Conservation (phyloP, 1,139 yeast species). For the Eremothecium sinecaudum region DNA sequence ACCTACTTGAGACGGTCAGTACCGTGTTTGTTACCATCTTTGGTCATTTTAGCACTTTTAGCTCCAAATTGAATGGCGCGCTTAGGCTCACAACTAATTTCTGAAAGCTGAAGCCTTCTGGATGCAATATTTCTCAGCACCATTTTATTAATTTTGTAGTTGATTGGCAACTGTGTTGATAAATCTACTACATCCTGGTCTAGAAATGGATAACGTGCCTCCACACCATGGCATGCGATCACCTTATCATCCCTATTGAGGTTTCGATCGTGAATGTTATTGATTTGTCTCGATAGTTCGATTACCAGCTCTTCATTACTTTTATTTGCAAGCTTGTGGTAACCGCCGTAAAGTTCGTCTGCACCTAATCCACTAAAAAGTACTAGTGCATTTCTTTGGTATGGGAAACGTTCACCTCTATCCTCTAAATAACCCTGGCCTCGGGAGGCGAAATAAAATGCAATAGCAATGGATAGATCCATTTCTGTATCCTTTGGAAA, state of each 20-base stretch:
- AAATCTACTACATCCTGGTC: slow-evolving; percentile 52
- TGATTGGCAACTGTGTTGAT: slow-evolving; percentile 45
- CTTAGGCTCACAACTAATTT: slow-evolving; percentile 69
- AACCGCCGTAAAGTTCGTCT: slow-evolving; percentile 91
- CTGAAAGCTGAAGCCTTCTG: slow-evolving; percentile 37
- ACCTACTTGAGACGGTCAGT: slow-evolving; percentile 25
- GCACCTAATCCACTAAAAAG: slow-evolving; percentile 94
- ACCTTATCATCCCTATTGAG: slow-evolving; percentile 89
- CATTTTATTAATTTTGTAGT: slow-evolving; percentile 51
- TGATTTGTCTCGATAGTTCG: slow-evolving; percentile 63
- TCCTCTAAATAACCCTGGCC: slow-evolving; percentile 36
- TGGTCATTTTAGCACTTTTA: slow-evolving; percentile 74
- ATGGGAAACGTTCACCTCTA: slow-evolving; percentile 20
- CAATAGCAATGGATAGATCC: slow-evolving; percentile 92
- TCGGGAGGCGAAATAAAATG: slow-evolving; percentile 82
- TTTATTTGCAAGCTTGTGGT: slow-evolving; percentile 39
- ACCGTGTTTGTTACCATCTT: slow-evolving; percentile 32
- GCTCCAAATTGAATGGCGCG: slow-evolving; percentile 97
- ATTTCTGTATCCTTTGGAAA: slow-evolving; percentile 82
- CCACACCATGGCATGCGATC: slow-evolving; percentile 79
- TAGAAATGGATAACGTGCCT: slow-evolving; percentile 78
- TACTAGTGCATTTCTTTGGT: slow-evolving; percentile 52
- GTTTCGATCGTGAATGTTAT: slow-evolving; percentile 66
- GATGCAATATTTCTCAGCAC: slow-evolving; percentile 56
- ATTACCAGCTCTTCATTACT: slow-evolving; percentile 32